A percentile compares a stretch with the other conserved stretches of the same genome.
phyloP scores from a whole-genome alignment of 495 filamentous ascomycete species.

The Xylaria sp. region DNA sequence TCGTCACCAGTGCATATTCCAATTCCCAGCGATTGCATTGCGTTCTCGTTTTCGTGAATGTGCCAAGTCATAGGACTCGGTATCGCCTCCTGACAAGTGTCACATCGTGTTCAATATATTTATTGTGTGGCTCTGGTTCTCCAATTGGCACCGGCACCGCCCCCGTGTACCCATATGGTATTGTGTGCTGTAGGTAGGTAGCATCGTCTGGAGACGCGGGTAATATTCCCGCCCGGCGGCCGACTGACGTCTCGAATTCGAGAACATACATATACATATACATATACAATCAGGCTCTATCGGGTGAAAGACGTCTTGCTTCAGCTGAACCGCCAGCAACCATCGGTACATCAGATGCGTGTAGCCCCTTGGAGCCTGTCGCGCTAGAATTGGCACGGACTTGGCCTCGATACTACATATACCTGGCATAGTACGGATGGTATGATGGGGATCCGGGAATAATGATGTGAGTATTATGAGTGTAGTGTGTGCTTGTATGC shows the following conservation, averaged over 20 bases:
- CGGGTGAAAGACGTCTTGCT: slow-evolving; percentile 14
- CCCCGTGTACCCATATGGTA: neutral
- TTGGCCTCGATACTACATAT: slow-evolving; percentile 13
- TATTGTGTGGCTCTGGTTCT: neutral
- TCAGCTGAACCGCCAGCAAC: slow-evolving; percentile 14
- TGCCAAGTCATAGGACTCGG: slow-evolving; percentile 2
- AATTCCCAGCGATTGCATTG: neutral
- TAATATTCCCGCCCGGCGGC: slow-evolving; percentile 15
- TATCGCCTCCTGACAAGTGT: slow-evolving; percentile 9
- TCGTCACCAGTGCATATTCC: slow-evolving; percentile 5
- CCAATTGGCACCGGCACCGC: neutral
- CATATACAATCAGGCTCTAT: slow-evolving; percentile 21
- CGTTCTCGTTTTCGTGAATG: neutral
- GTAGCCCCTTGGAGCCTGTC: slow-evolving; percentile 11
- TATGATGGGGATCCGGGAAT: slow-evolving; percentile 15
- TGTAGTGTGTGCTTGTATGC: slow-evolving; percentile 18
- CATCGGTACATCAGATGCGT: slow-evolving; percentile 11
- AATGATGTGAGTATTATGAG: slow-evolving; percentile 10
- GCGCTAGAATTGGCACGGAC: slow-evolving; percentile 4
- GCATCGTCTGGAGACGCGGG: slow-evolving; percentile 22
- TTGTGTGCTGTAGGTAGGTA: neutral
- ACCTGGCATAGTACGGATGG: too few relatives aligned
- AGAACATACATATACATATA: too few relatives aligned
- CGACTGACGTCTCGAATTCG: slow-evolving; percentile 7
- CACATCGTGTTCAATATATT: slow-evolving; percentile 5